Percentiles rank a stretch among this genome's conserved stretches.
Evolutionary conservation across 495 filamentous ascomycete genomes (phyloP).

Genomic region (Penicillium atrosanguineum): DNA sequence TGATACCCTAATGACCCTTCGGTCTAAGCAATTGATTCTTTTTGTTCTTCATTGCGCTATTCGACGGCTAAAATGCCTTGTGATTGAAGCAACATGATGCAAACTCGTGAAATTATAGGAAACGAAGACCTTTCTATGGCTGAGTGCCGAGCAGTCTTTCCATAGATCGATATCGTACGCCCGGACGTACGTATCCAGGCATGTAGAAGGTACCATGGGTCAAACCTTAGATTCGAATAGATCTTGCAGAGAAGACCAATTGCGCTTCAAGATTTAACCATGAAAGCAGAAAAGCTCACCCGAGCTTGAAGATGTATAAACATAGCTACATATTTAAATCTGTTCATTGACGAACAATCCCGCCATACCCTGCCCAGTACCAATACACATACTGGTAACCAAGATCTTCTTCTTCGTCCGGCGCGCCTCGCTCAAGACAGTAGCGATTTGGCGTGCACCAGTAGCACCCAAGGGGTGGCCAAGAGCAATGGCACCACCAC

Average conservation of each 20-base stretch:
- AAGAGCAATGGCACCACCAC: conserved; percentile 76
- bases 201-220: too few relatives aligned
- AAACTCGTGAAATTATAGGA: too few relatives aligned
- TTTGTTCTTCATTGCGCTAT: too few relatives aligned
- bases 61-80: too few relatives aligned
- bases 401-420: conserved; percentile 79
- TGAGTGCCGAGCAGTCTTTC: too few relatives aligned
- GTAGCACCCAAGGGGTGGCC: conserved; percentile 83
- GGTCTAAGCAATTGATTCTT: not conserved
- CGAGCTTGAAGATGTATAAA: not conserved
- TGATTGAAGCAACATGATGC: too few relatives aligned
- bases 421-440: conserved; percentile 76
- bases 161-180: too few relatives aligned
- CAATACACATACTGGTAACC: conserved; percentile 85
- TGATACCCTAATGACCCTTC: conserved; percentile 1
- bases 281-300: not conserved
- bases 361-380: conserved; percentile 82
- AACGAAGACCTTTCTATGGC: too few relatives aligned
- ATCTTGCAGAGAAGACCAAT: not conserved
- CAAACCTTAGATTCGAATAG: not conserved
- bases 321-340: conserved; percentile 28
- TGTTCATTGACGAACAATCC: conserved; percentile 82
- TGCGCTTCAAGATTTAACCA: not conserved
- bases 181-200: too few relatives aligned
- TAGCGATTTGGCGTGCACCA: conserved; percentile 77